Evolutionary conservation across 2,329 filamentous ascomycete species (phyloP), one percentile per base, ranked within the genome.

Genomic region (Myriosclerotinia duriaeana): DNA sequence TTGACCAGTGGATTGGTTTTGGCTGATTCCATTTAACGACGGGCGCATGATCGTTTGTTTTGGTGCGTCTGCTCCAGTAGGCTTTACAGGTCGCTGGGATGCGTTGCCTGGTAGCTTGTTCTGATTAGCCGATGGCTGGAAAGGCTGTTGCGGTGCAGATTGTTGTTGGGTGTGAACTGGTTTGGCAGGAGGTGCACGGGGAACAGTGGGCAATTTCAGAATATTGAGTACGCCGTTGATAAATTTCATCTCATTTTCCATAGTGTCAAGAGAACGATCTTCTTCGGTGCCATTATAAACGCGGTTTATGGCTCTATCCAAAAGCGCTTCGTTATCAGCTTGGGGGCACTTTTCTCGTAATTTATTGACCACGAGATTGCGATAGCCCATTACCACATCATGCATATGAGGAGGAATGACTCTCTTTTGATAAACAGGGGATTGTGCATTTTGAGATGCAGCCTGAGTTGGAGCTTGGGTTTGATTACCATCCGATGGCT

Each of bases 281-380:
- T 74, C 58, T 26, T 68, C 67, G 17, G 71, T 67, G 8, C 67
- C 53, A 20, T 73, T 72, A 46, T 76, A 69, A 34, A 76, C 74
- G 38, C 73, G 70, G 50, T 75, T 73, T 30, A 75, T 69, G 7
- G 75, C 74, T 6, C 72, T 74, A 46, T 73, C 70, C n/a, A 78
- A 67, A 48, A 77, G 69, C 20, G 68, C 71, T 56, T 74, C 73
- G 6, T 71, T 70, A 64, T 74, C 58, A 26, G 26, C 50, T 70
- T 22, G 65, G 46, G 26, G 66, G 44, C 40, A 69, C 71, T 8
- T 53, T 44, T 55, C 66, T 69, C 61, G 74, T 58, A 64, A 66
- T 38, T 42, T 17, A 42, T 38, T 61, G 11, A 74, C 50, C 9
- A 76, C 56, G 26, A 58, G 67, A 11, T 62, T 67, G 62, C 71